Base-by-base conservation (phyloP, 345 rosid genomes). In the Diplotaxis tenuifolia region DNA sequence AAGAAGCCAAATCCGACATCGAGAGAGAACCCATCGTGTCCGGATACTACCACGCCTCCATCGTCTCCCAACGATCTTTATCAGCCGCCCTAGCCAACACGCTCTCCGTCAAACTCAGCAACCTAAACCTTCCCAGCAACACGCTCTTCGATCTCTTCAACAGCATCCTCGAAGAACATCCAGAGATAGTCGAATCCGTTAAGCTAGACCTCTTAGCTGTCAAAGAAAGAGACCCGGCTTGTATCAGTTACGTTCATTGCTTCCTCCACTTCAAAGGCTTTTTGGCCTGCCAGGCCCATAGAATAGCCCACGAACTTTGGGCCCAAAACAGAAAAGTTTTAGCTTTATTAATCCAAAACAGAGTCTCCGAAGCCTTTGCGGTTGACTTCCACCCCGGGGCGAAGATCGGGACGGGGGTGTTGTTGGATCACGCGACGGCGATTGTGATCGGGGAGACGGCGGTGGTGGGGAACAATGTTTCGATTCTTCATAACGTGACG, bases 351-450 rank as follows among this genome's bases (percentile, higher is more conserved):
- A 87, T 91, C 4, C 96, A 94, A 68, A 94, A 83, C 73, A 78
- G 96, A 69, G 96, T 84, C 1, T 87, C 90, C 0, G 96, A 88
- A 47, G 86, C 87, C 31, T 91, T 89, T n/a, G 87, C 87, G 0
- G 95, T 89, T 12, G 97, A 95, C 72, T 89, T 95, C 47, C 99
- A 95, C 81, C 99, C 97, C 0, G 99, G 99, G 0, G 97, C 97
- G 2, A 82, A 72, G 70, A 85, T 95, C 4, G 97, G 97, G 22
- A 64, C 73, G 0, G 97, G 96, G 73, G 78, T 95, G 11, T 75
- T 95, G 67, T 81, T 94, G 1, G 97, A 94, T 52, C 97, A 94
- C 34, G 97, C 97, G 0, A 91, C 97, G 0, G 96, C 96, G 6
- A 75, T 94, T 1, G 89, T 94, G 3, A 84, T 89, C 4, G 97